These are phyloP conservation scores for Verticillium tricorpus DNA, from an alignment of 2,329 filamentous ascomycete species.

Conservation along the genomic window DNA sequence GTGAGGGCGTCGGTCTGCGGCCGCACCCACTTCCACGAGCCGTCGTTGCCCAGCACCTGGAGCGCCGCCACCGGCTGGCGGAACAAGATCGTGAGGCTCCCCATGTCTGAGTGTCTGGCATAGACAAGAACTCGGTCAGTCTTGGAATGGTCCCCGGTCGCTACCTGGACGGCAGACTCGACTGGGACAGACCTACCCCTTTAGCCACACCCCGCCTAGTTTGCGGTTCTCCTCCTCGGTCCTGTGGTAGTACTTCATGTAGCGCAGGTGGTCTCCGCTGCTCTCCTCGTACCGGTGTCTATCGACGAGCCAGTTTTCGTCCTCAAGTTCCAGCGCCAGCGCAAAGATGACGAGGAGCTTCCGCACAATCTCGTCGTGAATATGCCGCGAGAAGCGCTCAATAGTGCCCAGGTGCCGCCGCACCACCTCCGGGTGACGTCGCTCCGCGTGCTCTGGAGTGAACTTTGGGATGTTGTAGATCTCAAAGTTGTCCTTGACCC, in stretches of 20 bases:
- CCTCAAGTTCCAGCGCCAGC: constrained; percentile 51
- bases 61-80: constrained; percentile 50
- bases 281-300: constrained; percentile 50
- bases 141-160: too few species aligned
- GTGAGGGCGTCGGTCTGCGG: constrained; percentile 33
- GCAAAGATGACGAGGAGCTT: constrained; percentile 54
- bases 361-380: constrained; percentile 45
- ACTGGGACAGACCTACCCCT: constrained; percentile 15
- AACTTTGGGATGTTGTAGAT: constrained; percentile 60
- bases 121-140: neutral
- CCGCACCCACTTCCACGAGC: constrained; percentile 24
- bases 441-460: constrained; percentile 34
- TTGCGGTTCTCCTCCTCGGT: constrained; percentile 36
- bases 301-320: constrained; percentile 51
- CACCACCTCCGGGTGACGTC: constrained; percentile 40
- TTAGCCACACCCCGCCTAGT: constrained; percentile 32
- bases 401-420: constrained; percentile 46
- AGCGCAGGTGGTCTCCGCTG: constrained; percentile 53
- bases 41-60: constrained; percentile 42
- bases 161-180: neutral
- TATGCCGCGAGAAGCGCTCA: constrained; percentile 40
- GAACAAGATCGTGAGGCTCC: constrained; percentile 49
- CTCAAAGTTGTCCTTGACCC: constrained; percentile 49
- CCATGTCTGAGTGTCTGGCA: constrained; percentile 43
- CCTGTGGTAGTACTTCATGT: constrained; percentile 51